Base-by-base conservation (phyloP, 148 eudicot species). In the Silene uniflora region DNA sequence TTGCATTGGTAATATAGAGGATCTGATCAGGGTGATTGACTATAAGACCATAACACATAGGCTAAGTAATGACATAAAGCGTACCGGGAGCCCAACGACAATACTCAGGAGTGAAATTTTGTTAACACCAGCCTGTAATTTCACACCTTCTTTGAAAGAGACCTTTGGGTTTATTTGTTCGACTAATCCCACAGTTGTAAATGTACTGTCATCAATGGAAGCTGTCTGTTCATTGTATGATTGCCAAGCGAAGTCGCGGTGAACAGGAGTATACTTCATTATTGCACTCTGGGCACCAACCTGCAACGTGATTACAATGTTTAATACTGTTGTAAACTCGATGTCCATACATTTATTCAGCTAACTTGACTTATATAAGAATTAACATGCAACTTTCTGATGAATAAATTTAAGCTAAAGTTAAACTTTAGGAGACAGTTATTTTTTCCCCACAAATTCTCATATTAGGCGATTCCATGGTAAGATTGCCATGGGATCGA, bases 21-120 rank as follows among this genome's bases (percentile, higher is more conserved):
- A 21, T 23, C 61, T 5, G 69, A 56, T 71, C 62, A 71, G 6
- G 23, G 68, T 23, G 61, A 80, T 10, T 29, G 27, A 39, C 9
- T 29, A 29, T 29, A 29, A 29, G 32, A 29, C 32, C 32, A n/a
- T 13, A n/a, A 17, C 8, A 55, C 55, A 62, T 18, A 29, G n/a
- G 35, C 13, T 61, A 24, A 24, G 10, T 17, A 27, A 23, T 69
- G 66, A 59, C 39, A 77, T 69, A 69, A 76, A 49, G 76, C 93
- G 27, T 75, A 95, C 98, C 88, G 98, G 98, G 59, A 95, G 93
- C 55, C 98, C 98, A 85, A 95, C 96, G 67, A 97, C 90, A 77
- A 92, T 86, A 81, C 98, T 95, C 18, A 95, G 87, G 55, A 95
- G 84, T 56, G 97, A 81, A 60, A 95, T 90, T 80, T 77, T 87